Percentiles rank a stretch among this genome's conserved stretches.
Evolutionary conservation across 768 basidiomycete genomes (phyloP).

Genomic region (Tricholoma flavovirens): DNA sequence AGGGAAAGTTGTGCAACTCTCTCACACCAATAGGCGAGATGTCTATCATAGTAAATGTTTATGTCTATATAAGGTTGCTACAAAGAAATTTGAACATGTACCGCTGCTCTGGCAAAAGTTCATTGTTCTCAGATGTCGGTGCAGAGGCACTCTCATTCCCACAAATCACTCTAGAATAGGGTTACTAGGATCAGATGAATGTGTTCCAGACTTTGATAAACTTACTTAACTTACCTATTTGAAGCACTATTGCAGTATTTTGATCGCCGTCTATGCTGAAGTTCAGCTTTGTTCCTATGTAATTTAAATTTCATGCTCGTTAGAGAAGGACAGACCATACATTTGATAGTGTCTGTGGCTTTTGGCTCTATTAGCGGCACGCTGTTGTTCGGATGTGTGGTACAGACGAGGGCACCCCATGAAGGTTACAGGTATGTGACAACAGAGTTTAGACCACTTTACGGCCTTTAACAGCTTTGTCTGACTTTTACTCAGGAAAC

Average conservation of each 20-base stretch:
- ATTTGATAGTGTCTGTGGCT: constrained; percentile 15
- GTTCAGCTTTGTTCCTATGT: not conserved
- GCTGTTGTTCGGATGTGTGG: constrained; percentile 12
- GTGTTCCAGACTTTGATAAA: not conserved
- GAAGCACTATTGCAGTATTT: not conserved
- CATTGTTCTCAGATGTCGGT: not conserved
- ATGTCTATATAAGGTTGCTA: not conserved
- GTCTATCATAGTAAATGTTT: not conserved
- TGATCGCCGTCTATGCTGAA: not conserved
- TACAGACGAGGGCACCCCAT: constrained; percentile 14
- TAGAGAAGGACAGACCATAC: constrained; percentile 4
- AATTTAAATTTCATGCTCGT: not conserved
- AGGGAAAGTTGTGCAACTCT: not conserved
- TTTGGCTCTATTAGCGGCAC: constrained; percentile 14
- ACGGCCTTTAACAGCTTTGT: not conserved
- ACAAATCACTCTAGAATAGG: not conserved
- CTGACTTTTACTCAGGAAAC: constrained; percentile 13
- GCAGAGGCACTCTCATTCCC: not conserved
- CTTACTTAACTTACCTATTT: not conserved
- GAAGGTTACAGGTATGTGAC: not conserved
- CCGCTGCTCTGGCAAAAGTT: not conserved
- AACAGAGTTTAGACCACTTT: not conserved
- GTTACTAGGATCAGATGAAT: not conserved
- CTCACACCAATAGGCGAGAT: not conserved
- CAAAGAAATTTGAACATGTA: not conserved